Percentiles rank a stretch among this genome's conserved stretches.
Evolutionary conservation across 2,329 filamentous ascomycete genomes (phyloP).

Genomic region (Pseudogymnoascus verrucosus): DNA sequence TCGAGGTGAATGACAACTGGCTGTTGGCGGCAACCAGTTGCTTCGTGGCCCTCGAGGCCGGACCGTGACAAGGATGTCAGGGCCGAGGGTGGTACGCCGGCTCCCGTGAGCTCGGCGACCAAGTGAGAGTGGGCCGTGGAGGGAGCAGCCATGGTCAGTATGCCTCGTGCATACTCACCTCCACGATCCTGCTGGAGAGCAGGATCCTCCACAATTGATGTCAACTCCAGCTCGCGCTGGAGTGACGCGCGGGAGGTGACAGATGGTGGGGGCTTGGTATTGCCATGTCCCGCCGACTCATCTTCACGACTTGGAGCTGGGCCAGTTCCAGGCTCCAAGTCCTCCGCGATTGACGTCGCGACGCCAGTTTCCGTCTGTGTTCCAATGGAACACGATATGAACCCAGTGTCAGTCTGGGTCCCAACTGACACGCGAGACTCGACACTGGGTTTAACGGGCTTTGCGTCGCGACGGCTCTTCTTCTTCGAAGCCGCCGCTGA

Average conservation of each 20-base stretch:
- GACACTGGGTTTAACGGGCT: not conserved
- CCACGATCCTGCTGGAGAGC: not conserved
- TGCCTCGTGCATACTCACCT: not conserved
- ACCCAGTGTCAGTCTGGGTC: not conserved
- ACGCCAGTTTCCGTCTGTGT: not conserved
- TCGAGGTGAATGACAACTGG: not conserved
- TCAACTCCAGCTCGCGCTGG: conserved; percentile 6
- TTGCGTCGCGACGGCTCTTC: not conserved
- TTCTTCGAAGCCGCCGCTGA: not conserved
- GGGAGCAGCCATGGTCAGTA: conserved; percentile 2
- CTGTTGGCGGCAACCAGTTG: not conserved
- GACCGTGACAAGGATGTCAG: not conserved
- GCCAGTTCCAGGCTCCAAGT: not conserved
- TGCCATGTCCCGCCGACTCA: not conserved
- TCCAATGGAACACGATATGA: not conserved
- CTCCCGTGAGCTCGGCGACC: not conserved
- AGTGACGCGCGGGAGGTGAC: conserved; percentile 3
- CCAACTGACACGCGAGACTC: not conserved
- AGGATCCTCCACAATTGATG: conserved; percentile 4
- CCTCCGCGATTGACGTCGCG: conserved; percentile 2
- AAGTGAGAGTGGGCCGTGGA: not conserved
- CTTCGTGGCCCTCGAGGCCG: conserved; percentile 2
- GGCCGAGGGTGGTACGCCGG: not conserved
- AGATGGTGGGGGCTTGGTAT: not conserved
- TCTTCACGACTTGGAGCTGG: not conserved